Base-by-base conservation (phyloP, 495 filamentous ascomycete species). In the Penicillium herquei region DNA sequence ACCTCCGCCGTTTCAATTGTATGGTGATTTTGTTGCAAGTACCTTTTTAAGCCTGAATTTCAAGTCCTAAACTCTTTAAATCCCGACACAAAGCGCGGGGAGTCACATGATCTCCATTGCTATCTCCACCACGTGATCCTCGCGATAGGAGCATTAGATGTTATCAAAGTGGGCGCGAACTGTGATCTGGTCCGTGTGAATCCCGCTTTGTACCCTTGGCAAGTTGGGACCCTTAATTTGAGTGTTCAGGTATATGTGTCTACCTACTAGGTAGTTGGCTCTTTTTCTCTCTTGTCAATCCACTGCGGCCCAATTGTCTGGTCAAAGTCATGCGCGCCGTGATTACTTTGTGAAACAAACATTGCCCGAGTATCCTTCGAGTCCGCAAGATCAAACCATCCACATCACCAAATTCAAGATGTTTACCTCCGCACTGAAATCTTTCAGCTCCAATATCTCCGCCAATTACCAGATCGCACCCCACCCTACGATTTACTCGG, bases 351-450 rank as follows among this genome's bases (percentile, higher is more conserved):
- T 39, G 34, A 49, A 49, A 49, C 33, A 11, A 49, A 49, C 34
- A 37, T 26, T 26, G 21, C 1, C 4, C 21, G 21, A 4, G 21
- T 26, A 26, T 26, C 21, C 21, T 26, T 26, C 21, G 21, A 26
- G 4, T 39, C 35, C 18, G 30, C 13, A 50, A 13, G 33, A 26
- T 26, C 21, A 26, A 26, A 26, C 4, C 21, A 41, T 48, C 8
- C 43, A 16, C 32, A 13, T 32, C 6, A 40, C 49, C 34, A 14
- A 11, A 10, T n/a, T 41, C 73, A 80, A 59, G 59, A 96, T 96
- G 93, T 96, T 97, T 71, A 87, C 90, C 56, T 89, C 86, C 59
- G 91, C 90, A 30, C 76, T 97, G 64, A 97, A 97, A 71, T 92
- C 94, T 32, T 90, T 98, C 70, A 84, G 84, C 49, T 89, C 89